Base-by-base conservation (phyloP, 2,329 filamentous ascomycete species). In the Aspergillus aculeatus region DNA sequence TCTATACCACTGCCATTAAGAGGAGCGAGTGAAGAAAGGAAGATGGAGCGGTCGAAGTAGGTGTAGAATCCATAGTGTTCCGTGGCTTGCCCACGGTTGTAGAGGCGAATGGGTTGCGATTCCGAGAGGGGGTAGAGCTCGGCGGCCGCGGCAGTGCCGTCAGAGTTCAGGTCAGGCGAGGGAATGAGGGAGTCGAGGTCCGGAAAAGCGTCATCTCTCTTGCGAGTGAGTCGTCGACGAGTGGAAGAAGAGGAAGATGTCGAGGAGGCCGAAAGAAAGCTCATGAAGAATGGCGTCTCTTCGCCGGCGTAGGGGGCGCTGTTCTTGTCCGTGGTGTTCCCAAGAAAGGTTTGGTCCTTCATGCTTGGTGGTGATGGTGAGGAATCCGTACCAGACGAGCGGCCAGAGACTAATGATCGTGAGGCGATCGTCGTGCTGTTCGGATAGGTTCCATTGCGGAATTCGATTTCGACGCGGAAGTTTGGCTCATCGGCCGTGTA, bases 41-140 rank as follows among this genome's bases (percentile, higher is more conserved):
- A 96, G 64, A 96, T 91, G 9, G 89, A 89, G 65, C 92, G 91
- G 76, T 92, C 88, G 75, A 90, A 98, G 80, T 96, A 96, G 0
- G 85, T 90, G 78, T 96, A 97, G 78, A 97, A 97, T 2, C 91
- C 92, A 75, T 96, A 97, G 76, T 96, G 92, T 74, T 98, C 94
- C 0, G 88, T 89, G 2, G 84, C 79, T 29, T 90, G 81, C 19
- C 90, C 92, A 21, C 92, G 89, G 73, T 98, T 91, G 74, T 88
- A 98, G 1, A 98, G 84, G 1, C 90, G 86, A 12, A 98, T 81
- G 0, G 92, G 94, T 69, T 98, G 95, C 61, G 80, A 77, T 0
- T 81, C 77, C 0, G 89, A 85, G 7, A 84, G 80, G 0, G 92
- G 90, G 50, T 95, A 85, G 63, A 97, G 80, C 10, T 84, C 84